Base-by-base conservation (phyloP, 1,284 basidiomycete species). In the Cryptococcus hybrid region DNA sequence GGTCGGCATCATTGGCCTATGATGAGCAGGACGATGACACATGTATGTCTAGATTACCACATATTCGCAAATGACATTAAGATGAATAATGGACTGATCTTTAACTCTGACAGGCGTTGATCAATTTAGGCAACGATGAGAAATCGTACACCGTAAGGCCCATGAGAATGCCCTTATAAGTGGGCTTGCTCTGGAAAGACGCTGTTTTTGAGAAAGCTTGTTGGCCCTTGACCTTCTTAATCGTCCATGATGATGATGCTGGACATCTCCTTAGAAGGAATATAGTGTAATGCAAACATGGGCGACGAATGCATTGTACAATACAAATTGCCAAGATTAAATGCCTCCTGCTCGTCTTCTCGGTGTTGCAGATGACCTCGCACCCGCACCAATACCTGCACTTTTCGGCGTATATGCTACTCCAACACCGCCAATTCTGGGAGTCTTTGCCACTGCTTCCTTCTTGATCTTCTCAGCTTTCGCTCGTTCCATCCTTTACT, bases 351-450 rank as follows among this genome's bases (percentile, higher is more conserved):
- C 67, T 24, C 79, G 59, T 30, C 80, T 68, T 63, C 80, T 62
- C 11, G 81, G 81, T 12, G 81, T 82, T 39, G 80, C 79, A 5
- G 71, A 72, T 7, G 50, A 7, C 18, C 50, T 51, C 36, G 86
- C 83, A 11, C 87, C 88, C 64, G 85, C 78, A 1, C 78, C 78
- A 34, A 76, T 84, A 13, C 78, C 78, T 7, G 85, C 82, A 70
- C 89, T 86, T 62, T 88, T 81, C 3, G 90, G 89, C 6, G 90
- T 93, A 12, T 63, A 59, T 7, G 67, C 64, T 1, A 59, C 46
- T n/a, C 87, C 87, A 36, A 88, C 85, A 2, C 91, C 86, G 52
- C 88, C 87, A 45, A 92, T 85, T 70, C 85, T 85, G 5, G 88
- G 82, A 46, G 84, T 84, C 9, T 84, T 82, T 18, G 80, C 81